Base-by-base conservation (phyloP, 2,329 filamentous ascomycete species). In the Daldinia sp. region DNA sequence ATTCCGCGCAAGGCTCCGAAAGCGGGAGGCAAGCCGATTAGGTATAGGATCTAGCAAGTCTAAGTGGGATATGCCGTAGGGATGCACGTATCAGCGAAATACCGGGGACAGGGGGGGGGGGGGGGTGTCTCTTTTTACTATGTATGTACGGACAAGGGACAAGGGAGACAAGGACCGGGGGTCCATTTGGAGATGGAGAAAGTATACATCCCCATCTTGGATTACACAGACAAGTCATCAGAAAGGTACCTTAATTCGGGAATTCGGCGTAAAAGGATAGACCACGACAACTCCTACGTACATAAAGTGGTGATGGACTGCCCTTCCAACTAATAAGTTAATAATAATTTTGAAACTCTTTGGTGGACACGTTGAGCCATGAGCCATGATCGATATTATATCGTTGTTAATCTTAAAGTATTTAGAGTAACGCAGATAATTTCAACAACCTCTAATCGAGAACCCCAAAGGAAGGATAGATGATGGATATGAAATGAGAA, bases 1-100 rank as follows among this genome's bases (percentile, higher is more conserved):
- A 69, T 70, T 66, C 68, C 69, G 73, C 66, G 72, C 74, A 70
- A 78, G 76, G 76, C 76, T 78, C 76, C 76, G 76, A 78, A 74
- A 77, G 70, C 76, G 76, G 76, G 74, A 75, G 67, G 68, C 69
- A 63, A 72, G 58, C 68, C 67, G 69, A 68, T 72, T 70, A 69
- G 67, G 69, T 69, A 58, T 63, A 55, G 53, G 33, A 42, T 56
- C 48, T 54, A 54, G 12, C 50, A 54, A 54, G 51, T 54, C 26
- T 51, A 57, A 65, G 55, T 65, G 62, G 48, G 68, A 68, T 71
- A 68, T 71, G 65, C 68, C 63, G 62, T 68, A 71, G 60, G 65
- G 65, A 71, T 71, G 65, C 65, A 71, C 59, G 60, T 71, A 68
- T 71, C 62, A 68, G 63, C 58, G 41, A 65, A 61, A 56, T 39